A percentile compares a stretch with the other conserved stretches of the same genome.
phyloP scores from a whole-genome alignment of 2,329 filamentous ascomycete genomes.

The Setomelanomma holmii region DNA sequence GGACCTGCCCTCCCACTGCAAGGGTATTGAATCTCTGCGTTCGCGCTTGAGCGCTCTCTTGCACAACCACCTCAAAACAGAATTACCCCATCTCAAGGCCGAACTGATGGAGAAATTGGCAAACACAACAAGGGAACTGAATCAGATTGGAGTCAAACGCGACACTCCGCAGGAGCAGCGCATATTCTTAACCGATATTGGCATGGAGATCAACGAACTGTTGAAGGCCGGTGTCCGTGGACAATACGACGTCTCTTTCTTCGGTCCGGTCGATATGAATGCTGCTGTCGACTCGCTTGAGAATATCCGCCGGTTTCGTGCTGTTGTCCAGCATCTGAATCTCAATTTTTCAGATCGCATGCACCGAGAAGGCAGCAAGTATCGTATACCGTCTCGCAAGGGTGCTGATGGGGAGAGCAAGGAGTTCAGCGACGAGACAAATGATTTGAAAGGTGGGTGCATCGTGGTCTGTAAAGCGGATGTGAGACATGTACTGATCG shows the following conservation, averaged over 20 bases:
- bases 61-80: slow-evolving; percentile 38
- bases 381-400: slow-evolving; percentile 34
- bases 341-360: slow-evolving; percentile 57
- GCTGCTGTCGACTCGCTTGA: slow-evolving; percentile 22
- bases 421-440: slow-evolving; percentile 3
- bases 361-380: slow-evolving; percentile 51
- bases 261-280: slow-evolving; percentile 41
- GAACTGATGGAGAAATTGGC: slow-evolving; percentile 41
- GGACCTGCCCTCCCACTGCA: slow-evolving; percentile 23
- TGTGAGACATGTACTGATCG: not conserved
- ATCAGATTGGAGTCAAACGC: slow-evolving; percentile 59
- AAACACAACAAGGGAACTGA: slow-evolving; percentile 42
- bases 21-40: slow-evolving; percentile 61
- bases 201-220: slow-evolving; percentile 54
- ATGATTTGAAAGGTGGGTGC: slow-evolving; percentile 17
- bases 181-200: slow-evolving; percentile 56
- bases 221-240: slow-evolving; percentile 59
- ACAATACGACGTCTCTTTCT: slow-evolving; percentile 61
- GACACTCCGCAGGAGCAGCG: slow-evolving; percentile 57
- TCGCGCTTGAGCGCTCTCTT: slow-evolving; percentile 59
- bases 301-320: slow-evolving; percentile 59
- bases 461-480: too few relatives aligned
- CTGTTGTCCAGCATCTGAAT: slow-evolving; percentile 61
- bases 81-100: slow-evolving; percentile 30
- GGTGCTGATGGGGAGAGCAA: slow-evolving; percentile 16